Evolutionary conservation across 148 eudicot genomes (phyloP), one percentile per base, ranked within the genome.

Genomic region (Rhododendron williamsianum): DNA sequence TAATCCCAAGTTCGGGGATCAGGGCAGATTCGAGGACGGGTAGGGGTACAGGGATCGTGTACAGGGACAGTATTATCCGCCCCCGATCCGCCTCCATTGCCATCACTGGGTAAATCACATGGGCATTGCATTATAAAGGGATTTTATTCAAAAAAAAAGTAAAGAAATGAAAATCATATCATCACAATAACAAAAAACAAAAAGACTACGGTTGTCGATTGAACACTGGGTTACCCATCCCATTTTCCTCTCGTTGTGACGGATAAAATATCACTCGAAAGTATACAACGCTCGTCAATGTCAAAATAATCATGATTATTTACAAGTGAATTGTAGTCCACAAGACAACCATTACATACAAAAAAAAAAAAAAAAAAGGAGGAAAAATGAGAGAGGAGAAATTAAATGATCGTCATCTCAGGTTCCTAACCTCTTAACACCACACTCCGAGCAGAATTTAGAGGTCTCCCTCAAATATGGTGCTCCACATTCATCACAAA

Each of bases 361-460:
- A 2, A n/a, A 67, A 10, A 41, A 41, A 38, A n/a, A 25, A 69
- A 3, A 41, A 38, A 25, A 69, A 35, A 3, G 4, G 74, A 27
- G 74, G 38, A 0, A 25, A 69, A 69, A 69, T 73, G 45, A 33
- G 45, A 15, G 5, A 33, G 77, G 77, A 12, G 45, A 36, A 18
- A 36, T 35, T 2, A 74, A 30, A 41, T 77, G 46, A 41, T 77
- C 25, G 11, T 16, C 9, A 30, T 35, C 27, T 93, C 93, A 93
- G 30, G 87, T 95, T 81, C 98, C 96, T 82, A 94, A 89, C 89
- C 98, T 93, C 90, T 94, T 95, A 4, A 92, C 91, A 83, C 99
- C 99, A 82, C 99, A 97, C 88, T 94, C 93, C 48, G 98, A 94
- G 90, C 99, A 97, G 87, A 92, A 97, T 87, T 97, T 97, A 41